These are phyloP conservation scores for Eudorina sp. DNA, from an alignment of 139 green algal species.

Conservation along the genomic window DNA sequence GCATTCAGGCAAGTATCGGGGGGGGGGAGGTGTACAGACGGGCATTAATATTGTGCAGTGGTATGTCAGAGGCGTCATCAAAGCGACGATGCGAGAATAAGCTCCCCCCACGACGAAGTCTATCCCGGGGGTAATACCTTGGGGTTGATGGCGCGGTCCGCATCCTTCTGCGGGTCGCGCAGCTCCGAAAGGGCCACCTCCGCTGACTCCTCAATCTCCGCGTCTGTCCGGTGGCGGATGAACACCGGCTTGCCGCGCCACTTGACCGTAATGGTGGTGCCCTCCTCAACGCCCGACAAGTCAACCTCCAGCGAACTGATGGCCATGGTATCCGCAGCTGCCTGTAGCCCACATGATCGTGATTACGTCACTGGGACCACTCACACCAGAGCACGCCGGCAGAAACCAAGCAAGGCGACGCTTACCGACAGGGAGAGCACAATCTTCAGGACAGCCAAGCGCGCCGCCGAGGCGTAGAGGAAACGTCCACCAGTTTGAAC, in stretches of 20 bases:
- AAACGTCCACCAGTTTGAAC: slow-evolving; percentile 98
- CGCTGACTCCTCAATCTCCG: slow-evolving; percentile 88
- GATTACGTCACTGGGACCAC: no score
- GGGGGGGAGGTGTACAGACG: neutral
- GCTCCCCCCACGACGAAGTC: no score
- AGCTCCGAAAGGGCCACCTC: slow-evolving; percentile 84
- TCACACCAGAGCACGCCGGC: no score
- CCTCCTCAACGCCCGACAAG: slow-evolving; percentile 87
- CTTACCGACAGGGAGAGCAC: slow-evolving; percentile 94
- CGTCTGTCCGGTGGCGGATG: slow-evolving; percentile 89
- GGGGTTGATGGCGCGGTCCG: slow-evolving; percentile 83
- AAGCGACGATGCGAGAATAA: no score
- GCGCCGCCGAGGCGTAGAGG: slow-evolving; percentile 96
- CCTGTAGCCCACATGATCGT: no score
- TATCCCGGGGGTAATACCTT: slow-evolving; percentile 73
- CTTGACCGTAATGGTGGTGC: slow-evolving; percentile 97
- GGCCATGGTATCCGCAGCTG: slow-evolving; percentile 93
- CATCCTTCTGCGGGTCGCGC: slow-evolving; percentile 92
- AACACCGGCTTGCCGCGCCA: slow-evolving; percentile 99
- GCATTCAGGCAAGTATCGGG: neutral
- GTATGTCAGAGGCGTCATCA: no score
- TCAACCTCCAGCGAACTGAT: slow-evolving; percentile 97
- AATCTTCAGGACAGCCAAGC: slow-evolving; percentile 97
- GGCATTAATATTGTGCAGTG: neutral
- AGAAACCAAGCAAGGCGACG: no score